These are phyloP conservation scores for Aspergillus udagawae DNA, from an alignment of 2,329 filamentous ascomycete genomes.

Conservation along the genomic window DNA sequence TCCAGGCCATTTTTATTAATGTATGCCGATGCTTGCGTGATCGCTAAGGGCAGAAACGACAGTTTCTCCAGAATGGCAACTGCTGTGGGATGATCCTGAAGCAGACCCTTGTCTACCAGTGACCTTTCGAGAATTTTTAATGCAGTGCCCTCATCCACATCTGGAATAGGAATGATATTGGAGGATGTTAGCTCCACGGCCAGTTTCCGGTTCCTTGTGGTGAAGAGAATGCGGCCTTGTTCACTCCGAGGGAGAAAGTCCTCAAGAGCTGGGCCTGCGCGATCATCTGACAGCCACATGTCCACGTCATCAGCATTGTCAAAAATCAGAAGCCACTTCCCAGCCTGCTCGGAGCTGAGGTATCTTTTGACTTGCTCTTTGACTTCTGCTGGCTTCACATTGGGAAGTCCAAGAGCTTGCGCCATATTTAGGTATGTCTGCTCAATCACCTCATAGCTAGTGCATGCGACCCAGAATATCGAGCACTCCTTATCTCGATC, in stretches of 20 bases:
- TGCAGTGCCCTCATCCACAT: slow-evolving; percentile 10
- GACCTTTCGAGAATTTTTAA: slow-evolving; percentile 1
- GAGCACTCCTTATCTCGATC: slow-evolving; percentile 13
- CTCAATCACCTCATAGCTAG: slow-evolving; percentile 14
- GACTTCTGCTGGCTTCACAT: slow-evolving; percentile 1
- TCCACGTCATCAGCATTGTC: slow-evolving; percentile 21
- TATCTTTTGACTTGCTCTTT: slow-evolving; percentile 7
- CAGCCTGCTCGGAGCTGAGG: slow-evolving; percentile 6
- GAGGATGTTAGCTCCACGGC: slow-evolving; percentile 14
- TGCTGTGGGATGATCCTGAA: slow-evolving; percentile 5
- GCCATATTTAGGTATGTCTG: slow-evolving; percentile 10
- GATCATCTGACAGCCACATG: slow-evolving; percentile 8
- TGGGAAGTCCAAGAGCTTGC: slow-evolving; percentile 3
- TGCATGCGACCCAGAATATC: slow-evolving; percentile 27
- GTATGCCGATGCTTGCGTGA: slow-evolving; percentile 22
- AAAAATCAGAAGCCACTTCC: slow-evolving; percentile 21
- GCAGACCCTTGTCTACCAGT: slow-evolving; percentile 3
- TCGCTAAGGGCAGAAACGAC: slow-evolving; percentile 22
- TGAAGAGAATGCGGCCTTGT: slow-evolving; percentile 25
- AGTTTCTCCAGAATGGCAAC: slow-evolving; percentile 15
- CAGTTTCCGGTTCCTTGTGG: slow-evolving; percentile 18
- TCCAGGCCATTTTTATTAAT: slow-evolving; percentile 5
- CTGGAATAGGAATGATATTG: slow-evolving; percentile 13
- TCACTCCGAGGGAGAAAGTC: slow-evolving; percentile 15
- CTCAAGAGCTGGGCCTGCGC: slow-evolving; percentile 1